Conservation (phyloP, 164 flowering plant genomes). For the Magnolia sinica region DNA sequence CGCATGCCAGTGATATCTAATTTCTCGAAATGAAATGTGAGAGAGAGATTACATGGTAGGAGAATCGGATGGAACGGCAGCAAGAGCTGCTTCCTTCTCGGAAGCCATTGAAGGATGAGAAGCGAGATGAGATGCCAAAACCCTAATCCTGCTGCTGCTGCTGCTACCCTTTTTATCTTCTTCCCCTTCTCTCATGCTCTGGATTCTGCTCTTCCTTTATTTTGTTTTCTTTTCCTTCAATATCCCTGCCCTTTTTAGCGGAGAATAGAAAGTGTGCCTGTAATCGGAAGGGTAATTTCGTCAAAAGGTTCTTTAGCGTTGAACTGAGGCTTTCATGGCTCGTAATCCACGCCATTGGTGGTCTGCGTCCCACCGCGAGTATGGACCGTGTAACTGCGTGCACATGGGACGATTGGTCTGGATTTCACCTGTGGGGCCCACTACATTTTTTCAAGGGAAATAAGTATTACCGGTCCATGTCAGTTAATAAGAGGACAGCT, state of each 20-base stretch:
- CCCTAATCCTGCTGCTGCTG: constrained; percentile 6
- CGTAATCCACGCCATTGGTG: no score
- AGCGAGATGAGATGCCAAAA: constrained; percentile 17
- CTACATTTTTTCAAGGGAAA: no score
- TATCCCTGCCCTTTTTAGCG: background rate
- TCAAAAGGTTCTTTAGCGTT: background rate
- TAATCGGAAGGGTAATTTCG: background rate
- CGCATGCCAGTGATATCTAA: background rate
- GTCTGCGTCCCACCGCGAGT: no score
- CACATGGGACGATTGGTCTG: no score
- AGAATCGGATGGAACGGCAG: constrained; percentile 7
- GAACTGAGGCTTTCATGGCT: background rate
- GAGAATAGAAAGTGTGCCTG: background rate
- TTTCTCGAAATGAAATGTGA: background rate
- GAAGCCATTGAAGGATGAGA: constrained; percentile 11
- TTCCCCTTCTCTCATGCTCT: background rate
- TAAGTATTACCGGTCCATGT: no score
- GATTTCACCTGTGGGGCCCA: no score
- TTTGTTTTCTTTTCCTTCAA: background rate
- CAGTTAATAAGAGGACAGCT: no score
- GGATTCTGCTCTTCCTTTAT: background rate
- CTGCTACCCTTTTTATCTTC: constrained; percentile 1
- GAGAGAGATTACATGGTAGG: constrained; percentile 10
- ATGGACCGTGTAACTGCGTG: no score
- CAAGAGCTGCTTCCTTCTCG: constrained; percentile 17